A percentile compares a stretch with the other conserved stretches of the same genome.
phyloP scores from a whole-genome alignment of 495 filamentous ascomycete genomes.

The Entonaema liquescens region DNA sequence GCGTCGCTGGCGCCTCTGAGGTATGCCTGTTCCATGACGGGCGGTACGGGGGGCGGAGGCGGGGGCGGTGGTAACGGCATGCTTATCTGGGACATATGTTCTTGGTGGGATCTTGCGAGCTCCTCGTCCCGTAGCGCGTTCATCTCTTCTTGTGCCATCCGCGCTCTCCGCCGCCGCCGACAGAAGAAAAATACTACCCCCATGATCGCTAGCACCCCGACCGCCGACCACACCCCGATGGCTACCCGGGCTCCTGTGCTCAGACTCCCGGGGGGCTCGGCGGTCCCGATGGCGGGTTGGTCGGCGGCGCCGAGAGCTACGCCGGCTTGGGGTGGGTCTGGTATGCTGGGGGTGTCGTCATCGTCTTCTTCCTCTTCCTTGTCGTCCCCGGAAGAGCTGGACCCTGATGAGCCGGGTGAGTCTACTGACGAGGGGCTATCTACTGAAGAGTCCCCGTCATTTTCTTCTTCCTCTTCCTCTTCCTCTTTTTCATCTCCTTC shows the following conservation, averaged over 20 bases:
- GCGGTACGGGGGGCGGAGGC: neutral
- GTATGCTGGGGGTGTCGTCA: neutral
- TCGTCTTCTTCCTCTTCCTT: neutral
- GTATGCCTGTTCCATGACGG: slow-evolving; percentile 17
- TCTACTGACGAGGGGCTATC: slow-evolving; percentile 5
- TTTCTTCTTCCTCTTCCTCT: neutral
- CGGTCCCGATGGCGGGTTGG: slow-evolving; percentile 25
- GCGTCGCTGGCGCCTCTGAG: slow-evolving; percentile 9
- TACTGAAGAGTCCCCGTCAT: neutral
- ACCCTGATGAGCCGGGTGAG: slow-evolving; percentile 4
- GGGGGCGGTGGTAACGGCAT: neutral
- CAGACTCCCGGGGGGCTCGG: slow-evolving; percentile 17
- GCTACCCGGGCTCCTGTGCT: slow-evolving; percentile 31
- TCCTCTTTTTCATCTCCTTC: neutral
- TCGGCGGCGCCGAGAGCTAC: slow-evolving; percentile 19
- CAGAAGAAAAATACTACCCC: slow-evolving; percentile 30
- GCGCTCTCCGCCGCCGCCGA: slow-evolving; percentile 21
- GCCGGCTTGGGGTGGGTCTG: slow-evolving; percentile 22
- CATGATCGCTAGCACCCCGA: slow-evolving; percentile 17
- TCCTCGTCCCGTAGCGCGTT: slow-evolving; percentile 35
- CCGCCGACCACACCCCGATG: slow-evolving; percentile 36
- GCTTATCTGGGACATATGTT: slow-evolving; percentile 21
- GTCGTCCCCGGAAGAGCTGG: slow-evolving; percentile 4
- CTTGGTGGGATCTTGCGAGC: slow-evolving; percentile 16
- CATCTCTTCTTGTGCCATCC: slow-evolving; percentile 20